Percentiles rank a stretch among this genome's conserved stretches.
Conservation (phyloP, 441 rosid species). For the Gossypium davidsonii region DNA sequence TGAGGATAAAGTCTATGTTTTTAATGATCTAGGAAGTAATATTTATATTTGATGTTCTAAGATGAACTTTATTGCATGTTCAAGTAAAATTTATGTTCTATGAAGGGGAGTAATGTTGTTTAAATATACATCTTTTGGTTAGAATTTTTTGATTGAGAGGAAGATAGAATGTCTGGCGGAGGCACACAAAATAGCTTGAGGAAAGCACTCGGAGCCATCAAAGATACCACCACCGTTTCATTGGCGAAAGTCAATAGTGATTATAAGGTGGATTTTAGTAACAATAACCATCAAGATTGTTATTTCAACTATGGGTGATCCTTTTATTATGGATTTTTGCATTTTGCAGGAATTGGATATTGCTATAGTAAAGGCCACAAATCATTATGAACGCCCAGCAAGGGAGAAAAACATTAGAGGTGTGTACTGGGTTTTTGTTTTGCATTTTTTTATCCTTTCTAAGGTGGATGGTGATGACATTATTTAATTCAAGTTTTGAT, state of each 20-base stretch:
- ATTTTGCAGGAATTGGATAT: constrained; percentile 75
- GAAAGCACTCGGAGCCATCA: constrained; percentile 89
- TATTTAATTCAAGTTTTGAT: constrained; percentile 1
- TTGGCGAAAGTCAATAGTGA: constrained; percentile 97
- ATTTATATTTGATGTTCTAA: not conserved
- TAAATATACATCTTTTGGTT: not conserved
- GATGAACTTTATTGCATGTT: not conserved
- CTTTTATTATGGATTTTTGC: not conserved
- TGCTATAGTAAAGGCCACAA: constrained; percentile 86
- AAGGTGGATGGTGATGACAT: not conserved
- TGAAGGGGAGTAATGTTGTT: constrained; percentile 6
- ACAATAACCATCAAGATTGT: not conserved
- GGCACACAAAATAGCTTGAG: constrained; percentile 85
- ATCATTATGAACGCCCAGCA: constrained; percentile 86
- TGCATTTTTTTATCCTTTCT: not conserved
- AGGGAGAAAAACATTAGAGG: constrained; percentile 85
- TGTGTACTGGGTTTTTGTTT: constrained; percentile 17
- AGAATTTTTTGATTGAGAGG: constrained; percentile 38
- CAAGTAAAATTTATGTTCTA: not conserved
- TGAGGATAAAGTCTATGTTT: constrained; percentile 7
- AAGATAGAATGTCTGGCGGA: constrained; percentile 68
- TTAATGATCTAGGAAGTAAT: constrained; percentile 8
- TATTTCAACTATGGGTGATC: not conserved
- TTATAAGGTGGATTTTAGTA: constrained; percentile 50
- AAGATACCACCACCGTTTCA: constrained; percentile 93